phyloP scores from a whole-genome alignment of 1,284 basidiomycete genomes.

The Ustilago bromivora region DNA sequence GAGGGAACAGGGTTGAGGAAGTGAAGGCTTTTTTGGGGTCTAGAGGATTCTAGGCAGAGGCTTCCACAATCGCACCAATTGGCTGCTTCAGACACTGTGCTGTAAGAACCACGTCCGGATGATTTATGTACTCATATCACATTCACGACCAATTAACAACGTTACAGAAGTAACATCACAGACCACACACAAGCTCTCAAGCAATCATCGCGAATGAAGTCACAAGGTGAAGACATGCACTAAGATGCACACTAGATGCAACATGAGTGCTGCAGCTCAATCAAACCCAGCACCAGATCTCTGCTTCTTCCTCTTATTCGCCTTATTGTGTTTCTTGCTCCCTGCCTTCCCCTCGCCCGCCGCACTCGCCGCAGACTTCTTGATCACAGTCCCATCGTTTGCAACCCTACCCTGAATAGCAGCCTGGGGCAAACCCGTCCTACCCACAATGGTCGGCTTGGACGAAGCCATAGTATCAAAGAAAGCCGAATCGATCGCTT shows the following conservation, averaged over 20 bases:
- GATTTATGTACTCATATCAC: neutral
- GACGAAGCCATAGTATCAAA: slow-evolving; percentile 80
- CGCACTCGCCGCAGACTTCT: slow-evolving; percentile 71
- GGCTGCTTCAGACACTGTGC: neutral
- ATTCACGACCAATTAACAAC: neutral
- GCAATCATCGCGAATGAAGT: neutral
- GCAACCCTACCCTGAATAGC: slow-evolving; percentile 54
- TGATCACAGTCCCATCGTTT: slow-evolving; percentile 49
- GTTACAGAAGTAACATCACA: neutral
- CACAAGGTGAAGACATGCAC: neutral
- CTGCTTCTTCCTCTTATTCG: slow-evolving; percentile 74
- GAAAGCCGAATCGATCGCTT: slow-evolving; percentile 83
- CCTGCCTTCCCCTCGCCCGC: slow-evolving; percentile 69
- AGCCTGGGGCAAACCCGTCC: slow-evolving; percentile 69
- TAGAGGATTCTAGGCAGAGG: slow-evolving; percentile 35
- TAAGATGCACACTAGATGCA: neutral
- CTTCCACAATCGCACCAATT: too few relatives aligned
- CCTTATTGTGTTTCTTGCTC: slow-evolving; percentile 91
- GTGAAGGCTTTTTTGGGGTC: slow-evolving; percentile 43
- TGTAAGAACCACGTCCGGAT: neutral
- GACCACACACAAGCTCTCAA: neutral
- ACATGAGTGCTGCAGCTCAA: neutral
- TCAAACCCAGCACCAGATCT: slow-evolving; percentile 60
- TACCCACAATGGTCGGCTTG: slow-evolving; percentile 71
- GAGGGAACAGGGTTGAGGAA: slow-evolving; percentile 38